Evolutionary conservation across 2,329 filamentous ascomycete species (phyloP).

Genomic region (Grosmannia huntii): DNA sequence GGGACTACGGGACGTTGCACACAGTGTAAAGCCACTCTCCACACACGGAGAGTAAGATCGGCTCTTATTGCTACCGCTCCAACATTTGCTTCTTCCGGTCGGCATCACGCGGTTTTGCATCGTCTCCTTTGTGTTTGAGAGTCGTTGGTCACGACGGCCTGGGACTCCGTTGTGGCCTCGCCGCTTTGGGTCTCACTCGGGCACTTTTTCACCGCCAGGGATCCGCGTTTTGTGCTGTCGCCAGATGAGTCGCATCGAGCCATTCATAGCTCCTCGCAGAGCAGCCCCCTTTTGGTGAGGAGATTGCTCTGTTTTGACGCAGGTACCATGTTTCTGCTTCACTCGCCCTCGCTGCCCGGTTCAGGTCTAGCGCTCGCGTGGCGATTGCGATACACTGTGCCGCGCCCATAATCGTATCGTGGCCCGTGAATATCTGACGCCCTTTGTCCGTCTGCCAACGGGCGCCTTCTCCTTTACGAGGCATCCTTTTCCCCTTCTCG

Average conservation of each 20-base stretch:
- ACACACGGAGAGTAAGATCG: neutral
- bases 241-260: neutral
- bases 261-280: neutral
- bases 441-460: neutral
- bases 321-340: neutral
- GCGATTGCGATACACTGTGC: neutral
- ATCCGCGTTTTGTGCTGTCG: neutral
- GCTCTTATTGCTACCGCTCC: neutral
- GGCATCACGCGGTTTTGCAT: neutral
- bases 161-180: neutral
- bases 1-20: neutral
- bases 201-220: neutral
- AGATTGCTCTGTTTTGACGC: neutral
- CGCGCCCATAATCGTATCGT: neutral
- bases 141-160: neutral
- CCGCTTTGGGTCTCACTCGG: neutral
- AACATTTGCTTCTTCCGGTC: neutral
- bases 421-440: too few species aligned
- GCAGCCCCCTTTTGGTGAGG: neutral
- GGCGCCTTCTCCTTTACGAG: too few species aligned
- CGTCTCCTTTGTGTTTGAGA: neutral
- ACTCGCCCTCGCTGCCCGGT: neutral
- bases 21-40: neutral
- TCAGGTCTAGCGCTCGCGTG: neutral
- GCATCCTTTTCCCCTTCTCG: too few species aligned